Conservation (phyloP, 306 rosid genomes). For the Lathyrus tuberosus region DNA sequence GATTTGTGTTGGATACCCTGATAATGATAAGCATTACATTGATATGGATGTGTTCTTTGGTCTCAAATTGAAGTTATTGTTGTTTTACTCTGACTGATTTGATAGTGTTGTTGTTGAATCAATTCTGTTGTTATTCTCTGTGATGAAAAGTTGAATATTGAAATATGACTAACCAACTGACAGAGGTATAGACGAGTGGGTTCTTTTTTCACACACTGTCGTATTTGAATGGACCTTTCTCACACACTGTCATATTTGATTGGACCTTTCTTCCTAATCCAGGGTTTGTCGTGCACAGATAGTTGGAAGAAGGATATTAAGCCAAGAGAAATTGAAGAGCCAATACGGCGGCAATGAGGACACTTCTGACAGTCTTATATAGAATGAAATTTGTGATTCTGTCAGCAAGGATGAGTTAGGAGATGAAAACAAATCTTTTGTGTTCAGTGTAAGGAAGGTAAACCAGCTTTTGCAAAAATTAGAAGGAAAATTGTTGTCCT, state of each 20-base stretch:
- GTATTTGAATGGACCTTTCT: no score
- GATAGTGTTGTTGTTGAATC: no score
- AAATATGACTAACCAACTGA: no score
- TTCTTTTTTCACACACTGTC: no score
- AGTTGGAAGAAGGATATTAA: constrained; percentile 86
- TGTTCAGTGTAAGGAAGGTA: constrained; percentile 70
- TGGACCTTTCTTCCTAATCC: constrained; percentile 35
- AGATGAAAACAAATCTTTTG: constrained; percentile 52
- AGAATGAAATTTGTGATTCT: constrained; percentile 38
- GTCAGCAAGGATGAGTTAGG: constrained; percentile 40
- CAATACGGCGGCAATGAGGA: constrained; percentile 46
- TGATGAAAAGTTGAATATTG: no score
- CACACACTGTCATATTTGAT: constrained; percentile 21
- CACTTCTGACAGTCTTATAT: constrained; percentile 33
- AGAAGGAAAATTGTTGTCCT: constrained; percentile 86
- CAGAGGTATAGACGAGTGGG: neutral
- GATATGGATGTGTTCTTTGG: no score
- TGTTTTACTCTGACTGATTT: no score
- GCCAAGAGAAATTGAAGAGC: constrained; percentile 66
- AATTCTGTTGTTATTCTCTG: no score
- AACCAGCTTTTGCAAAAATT: constrained; percentile 65
- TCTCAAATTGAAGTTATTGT: no score
- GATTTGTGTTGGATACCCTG: no score
- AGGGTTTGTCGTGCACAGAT: constrained; percentile 48
- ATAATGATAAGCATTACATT: no score